Conservation (phyloP, 1,139 yeast species). For the Geotrichum candidum region DNA sequence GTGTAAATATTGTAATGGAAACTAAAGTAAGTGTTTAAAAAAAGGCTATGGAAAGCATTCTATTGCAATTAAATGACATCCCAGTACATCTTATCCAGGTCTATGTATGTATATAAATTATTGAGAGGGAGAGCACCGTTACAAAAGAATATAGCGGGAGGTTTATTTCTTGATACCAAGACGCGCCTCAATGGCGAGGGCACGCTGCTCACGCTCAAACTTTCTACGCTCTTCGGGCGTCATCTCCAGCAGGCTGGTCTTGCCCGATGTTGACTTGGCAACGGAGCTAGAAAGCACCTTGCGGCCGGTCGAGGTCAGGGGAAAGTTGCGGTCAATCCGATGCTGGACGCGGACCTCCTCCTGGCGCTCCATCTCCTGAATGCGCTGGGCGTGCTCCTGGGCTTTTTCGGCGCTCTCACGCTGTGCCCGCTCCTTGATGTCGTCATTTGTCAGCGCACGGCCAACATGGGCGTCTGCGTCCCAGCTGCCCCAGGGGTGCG, state of each 20-base stretch:
- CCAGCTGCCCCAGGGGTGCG: slow-evolving; percentile 56
- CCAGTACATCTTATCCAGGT: no score
- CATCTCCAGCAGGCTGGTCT: slow-evolving; percentile 25
- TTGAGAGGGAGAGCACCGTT: no score
- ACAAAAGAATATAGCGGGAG: background rate
- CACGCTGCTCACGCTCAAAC: slow-evolving; percentile 84
- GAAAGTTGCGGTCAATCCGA: slow-evolving; percentile 9
- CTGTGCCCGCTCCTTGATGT: slow-evolving; percentile 44
- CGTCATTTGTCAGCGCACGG: slow-evolving; percentile 56
- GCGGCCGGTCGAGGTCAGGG: slow-evolving; percentile 18
- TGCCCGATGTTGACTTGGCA: slow-evolving; percentile 18
- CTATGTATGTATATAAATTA: no score
- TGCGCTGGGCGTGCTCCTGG: slow-evolving; percentile 38
- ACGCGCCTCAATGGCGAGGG: slow-evolving; percentile 94
- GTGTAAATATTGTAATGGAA: background rate
- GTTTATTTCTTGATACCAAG: slow-evolving; percentile 35
- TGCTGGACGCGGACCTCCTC: slow-evolving; percentile 21
- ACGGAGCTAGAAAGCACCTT: slow-evolving; percentile 31
- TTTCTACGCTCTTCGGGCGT: slow-evolving; percentile 36
- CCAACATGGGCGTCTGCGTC: slow-evolving; percentile 55
- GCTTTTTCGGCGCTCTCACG: slow-evolving; percentile 38
- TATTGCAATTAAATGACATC: background rate
- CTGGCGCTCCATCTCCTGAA: slow-evolving; percentile 31
- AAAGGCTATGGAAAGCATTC: background rate
- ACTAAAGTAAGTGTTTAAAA: background rate